Base-by-base conservation (phyloP, 2,329 filamentous ascomycete genomes). In the Microascus cirrosus region DNA sequence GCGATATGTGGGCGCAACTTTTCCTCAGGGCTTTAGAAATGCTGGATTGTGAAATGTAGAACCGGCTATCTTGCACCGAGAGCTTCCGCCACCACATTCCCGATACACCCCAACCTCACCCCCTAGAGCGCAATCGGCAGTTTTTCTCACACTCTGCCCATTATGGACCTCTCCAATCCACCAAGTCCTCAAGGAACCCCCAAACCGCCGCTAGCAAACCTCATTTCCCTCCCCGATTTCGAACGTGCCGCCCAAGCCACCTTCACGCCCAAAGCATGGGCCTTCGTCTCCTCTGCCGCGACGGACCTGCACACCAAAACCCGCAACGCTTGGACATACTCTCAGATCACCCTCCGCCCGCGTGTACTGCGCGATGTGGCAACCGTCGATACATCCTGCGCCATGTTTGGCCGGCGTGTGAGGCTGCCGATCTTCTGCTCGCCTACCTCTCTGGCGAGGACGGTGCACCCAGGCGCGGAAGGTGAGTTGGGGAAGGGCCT, bases 381-480 rank as follows among this genome's bases (percentile, higher is more conserved):
- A 18, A 61, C 59, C 8, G 77, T 83, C 6, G 69, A 77, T 62
- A 77, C 78, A 0, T 65, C 66, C 3, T 78, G 81, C 1, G 76
- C 69, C 11, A 81, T 87, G 35, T 70, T 87, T 1, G 83, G 82
- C 0, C 68, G 74, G 34, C 65, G 70, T 4, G 73, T 79, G 59
- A 73, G 71, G 34, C 70, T 82, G 3, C 85, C 85, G 0, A 73
- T 88, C 32, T 87, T 87, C 66, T 78, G 82, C 60, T 79, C 81
- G 36, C 84, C 85, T 0, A 82, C 84, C 1, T 82, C 82, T 2
- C 83, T 87, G 78, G 83, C 81, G 3, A 78, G 76, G 55, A 68
- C 86, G 58, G 81, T 84, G 53, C 83, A 88, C 63, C 76, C 79
- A 0, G 78, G 84, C 28, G 85, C 84, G n/a, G 85, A 88, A 67